phyloP scores from a whole-genome alignment of 2,329 filamentous ascomycete species.

The Trichoderma asperellum region DNA sequence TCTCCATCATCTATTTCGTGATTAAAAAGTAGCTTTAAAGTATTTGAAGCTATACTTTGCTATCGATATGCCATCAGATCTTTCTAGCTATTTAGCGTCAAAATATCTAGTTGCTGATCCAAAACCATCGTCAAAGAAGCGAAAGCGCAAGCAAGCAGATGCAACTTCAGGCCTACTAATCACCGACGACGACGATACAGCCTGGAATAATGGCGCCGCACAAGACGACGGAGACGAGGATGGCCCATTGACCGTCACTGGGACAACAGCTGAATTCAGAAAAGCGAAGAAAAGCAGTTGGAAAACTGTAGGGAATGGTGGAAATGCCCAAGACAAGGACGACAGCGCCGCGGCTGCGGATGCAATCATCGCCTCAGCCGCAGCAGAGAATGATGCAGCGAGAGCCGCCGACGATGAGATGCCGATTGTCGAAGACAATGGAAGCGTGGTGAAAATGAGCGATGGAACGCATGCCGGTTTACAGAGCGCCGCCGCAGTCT shows the following conservation, averaged over 20 bases:
- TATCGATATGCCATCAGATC: conserved; percentile 56
- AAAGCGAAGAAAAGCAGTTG: conserved; percentile 78
- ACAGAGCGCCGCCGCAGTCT: conserved; percentile 80
- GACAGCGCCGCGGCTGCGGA: conserved; percentile 65
- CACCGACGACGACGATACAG: conserved; percentile 64
- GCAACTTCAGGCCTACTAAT: conserved; percentile 61
- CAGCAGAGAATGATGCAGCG: conserved; percentile 64
- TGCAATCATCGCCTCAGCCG: conserved; percentile 74
- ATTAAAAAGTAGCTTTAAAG: no score
- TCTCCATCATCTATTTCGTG: neutral
- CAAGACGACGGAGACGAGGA: conserved; percentile 61
- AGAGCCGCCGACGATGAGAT: conserved; percentile 54
- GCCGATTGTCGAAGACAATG: conserved; percentile 51
- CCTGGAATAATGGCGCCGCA: conserved; percentile 50
- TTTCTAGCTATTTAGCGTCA: conserved; percentile 85
- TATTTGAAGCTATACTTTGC: neutral
- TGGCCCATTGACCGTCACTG: conserved; percentile 52
- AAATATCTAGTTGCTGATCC: conserved; percentile 75
- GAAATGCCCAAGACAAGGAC: conserved; percentile 38
- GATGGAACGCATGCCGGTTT: conserved; percentile 86
- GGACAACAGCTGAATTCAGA: conserved; percentile 66
- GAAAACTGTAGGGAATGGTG: conserved; percentile 67
- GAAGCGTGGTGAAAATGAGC: conserved; percentile 70
- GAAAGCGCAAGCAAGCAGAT: conserved; percentile 61
- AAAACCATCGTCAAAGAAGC: conserved; percentile 61